Conservation (phyloP, 2,329 filamentous ascomycete genomes). For the Blastomyces gilchristii region DNA sequence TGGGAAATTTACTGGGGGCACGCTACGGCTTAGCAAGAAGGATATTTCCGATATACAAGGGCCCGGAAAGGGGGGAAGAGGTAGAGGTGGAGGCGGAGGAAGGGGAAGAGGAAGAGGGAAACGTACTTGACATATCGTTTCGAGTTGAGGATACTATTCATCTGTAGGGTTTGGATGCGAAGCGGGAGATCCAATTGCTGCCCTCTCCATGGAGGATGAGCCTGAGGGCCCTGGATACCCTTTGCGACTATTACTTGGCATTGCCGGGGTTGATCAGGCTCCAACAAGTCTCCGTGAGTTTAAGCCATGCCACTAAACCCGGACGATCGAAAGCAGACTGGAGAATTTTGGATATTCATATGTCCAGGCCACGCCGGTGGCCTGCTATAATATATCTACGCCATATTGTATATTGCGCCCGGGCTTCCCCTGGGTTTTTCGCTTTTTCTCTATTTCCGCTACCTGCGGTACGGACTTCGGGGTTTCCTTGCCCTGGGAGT, state of each 20-base stretch:
- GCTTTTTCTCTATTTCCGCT: background rate
- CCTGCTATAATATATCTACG: background rate
- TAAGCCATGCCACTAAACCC: background rate
- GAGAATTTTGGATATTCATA: background rate
- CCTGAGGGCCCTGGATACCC: background rate
- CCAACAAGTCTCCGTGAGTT: background rate
- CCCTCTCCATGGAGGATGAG: background rate
- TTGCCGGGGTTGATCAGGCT: background rate
- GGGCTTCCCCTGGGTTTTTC: background rate
- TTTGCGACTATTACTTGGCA: background rate
- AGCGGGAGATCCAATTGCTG: background rate
- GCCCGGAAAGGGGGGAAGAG: constrained; percentile 22
- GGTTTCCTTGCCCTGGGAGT: background rate
- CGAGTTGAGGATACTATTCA: background rate
- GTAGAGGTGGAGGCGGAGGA: background rate
- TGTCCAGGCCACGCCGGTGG: background rate
- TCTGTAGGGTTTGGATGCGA: background rate
- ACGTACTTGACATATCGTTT: background rate
- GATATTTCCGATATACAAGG: constrained; percentile 66
- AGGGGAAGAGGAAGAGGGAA: constrained; percentile 1
- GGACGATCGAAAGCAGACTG: background rate
- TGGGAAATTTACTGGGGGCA: constrained; percentile 69
- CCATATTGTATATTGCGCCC: too few relatives aligned
- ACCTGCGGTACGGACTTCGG: background rate
- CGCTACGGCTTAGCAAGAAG: constrained; percentile 63